phyloP scores from a whole-genome alignment of 2,329 filamentous ascomycete genomes.

The Colletotrichum sidae region DNA sequence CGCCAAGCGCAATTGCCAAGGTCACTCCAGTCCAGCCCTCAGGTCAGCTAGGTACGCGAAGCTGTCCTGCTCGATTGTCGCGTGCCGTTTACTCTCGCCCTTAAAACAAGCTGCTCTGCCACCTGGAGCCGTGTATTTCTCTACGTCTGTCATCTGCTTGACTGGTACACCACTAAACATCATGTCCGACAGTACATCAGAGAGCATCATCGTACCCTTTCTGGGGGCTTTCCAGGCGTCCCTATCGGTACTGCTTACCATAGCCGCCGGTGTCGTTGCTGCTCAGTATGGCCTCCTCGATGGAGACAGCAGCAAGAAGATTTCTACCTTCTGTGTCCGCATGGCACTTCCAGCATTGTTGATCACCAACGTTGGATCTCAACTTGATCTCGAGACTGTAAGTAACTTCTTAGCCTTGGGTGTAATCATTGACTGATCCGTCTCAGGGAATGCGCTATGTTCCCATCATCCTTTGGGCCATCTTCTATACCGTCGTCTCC shows the following conservation, averaged over 20 bases:
- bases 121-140: background rate
- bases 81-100: constrained; percentile 7
- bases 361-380: constrained; percentile 57
- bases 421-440: constrained; percentile 15
- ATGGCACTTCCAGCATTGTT: constrained; percentile 60
- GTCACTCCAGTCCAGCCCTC: constrained; percentile 17
- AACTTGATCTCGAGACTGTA: constrained; percentile 51
- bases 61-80: background rate
- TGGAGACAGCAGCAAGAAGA: constrained; percentile 49
- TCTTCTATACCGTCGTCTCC: constrained; percentile 46
- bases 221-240: constrained; percentile 59
- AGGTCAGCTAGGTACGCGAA: background rate
- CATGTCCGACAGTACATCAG: constrained; percentile 31
- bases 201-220: constrained; percentile 50
- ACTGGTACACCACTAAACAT: background rate
- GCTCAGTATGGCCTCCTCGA: constrained; percentile 53
- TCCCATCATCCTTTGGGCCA: constrained; percentile 55
- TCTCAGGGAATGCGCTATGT: constrained; percentile 46
- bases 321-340: constrained; percentile 60
- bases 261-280: constrained; percentile 56
- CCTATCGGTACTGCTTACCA: constrained; percentile 59
- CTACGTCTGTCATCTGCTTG: background rate
- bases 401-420: constrained; percentile 5
- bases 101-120: constrained; percentile 7
- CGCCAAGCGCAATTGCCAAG: constrained; percentile 30